Evolutionary conservation across 2,329 filamentous ascomycete species (phyloP), one percentile per base, ranked within the genome.

Genomic region (Aspergillus sp.): DNA sequence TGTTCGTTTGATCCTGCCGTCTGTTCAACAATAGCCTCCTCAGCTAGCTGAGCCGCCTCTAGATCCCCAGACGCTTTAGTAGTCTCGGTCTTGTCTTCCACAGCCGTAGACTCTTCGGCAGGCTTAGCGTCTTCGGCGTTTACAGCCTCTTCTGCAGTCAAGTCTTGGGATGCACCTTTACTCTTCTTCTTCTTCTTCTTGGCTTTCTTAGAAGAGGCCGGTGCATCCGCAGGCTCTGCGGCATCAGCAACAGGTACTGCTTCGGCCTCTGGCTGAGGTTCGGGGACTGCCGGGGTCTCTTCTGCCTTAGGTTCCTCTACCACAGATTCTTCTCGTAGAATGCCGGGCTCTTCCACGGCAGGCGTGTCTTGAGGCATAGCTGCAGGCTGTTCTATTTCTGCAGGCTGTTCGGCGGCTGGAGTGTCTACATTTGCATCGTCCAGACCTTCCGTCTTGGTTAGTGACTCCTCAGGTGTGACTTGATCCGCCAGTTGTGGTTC

Each of bases 181-280:
- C 55, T 62, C 49, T 62, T 64, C 47, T 65, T 69, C 43, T 64
- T 64, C 55, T 67, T 69, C 55, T 72, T 72, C 63, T 73, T 74
- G 5, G 65, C 55, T 48, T 70, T 70, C 57, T 68, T 69, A 2
- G 64, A 61, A 56, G 63, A 63, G 53, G 45, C 30, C 5, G 49
- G 59, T 25, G 48, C 39, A n/a, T 57, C 59, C 1, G 43, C 51
- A 48, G 48, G n/a, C 19, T 70, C 64, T 47, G 63, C 59, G 21
- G 30, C 19, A 5, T 62, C 58, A 30, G 55, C 36, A 25, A 43
- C 9, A 43, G 57, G 43, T 12, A 3, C 21, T 8, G 39, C 60
- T 57, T 60, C 48, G 21, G 56, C 10, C 19, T 57, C 54, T 17
- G 32, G n/a, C 19, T 49, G 45, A 17, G 57, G 12, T 28, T 47